Percentiles rank a stretch among this genome's conserved stretches.
Evolutionary conservation across 106 monocot genomes (phyloP).

Genomic region (Amphibolis antarctica): DNA sequence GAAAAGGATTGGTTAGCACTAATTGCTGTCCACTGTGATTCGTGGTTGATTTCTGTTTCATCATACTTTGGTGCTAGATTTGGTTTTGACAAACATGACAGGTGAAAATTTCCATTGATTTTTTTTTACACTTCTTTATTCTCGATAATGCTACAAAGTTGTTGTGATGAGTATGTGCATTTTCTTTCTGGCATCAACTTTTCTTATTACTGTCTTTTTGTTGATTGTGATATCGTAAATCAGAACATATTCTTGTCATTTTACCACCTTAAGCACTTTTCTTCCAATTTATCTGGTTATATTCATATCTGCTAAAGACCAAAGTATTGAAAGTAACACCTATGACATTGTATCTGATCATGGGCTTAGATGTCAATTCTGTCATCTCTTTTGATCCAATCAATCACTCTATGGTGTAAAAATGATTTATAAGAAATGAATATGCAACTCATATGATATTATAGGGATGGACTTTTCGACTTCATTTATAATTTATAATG

Average conservation of each 20-base stretch:
- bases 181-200: neutral
- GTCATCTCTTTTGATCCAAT: neutral
- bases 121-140: neutral
- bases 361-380: neutral
- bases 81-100: constrained; percentile 22
- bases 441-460: neutral
- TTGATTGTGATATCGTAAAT: too few species aligned
- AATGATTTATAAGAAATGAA: neutral
- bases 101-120: constrained; percentile 2
- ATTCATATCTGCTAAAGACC: too few species aligned
- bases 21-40: constrained; percentile 24
- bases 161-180: neutral
- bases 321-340: too few species aligned
- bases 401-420: too few species aligned
- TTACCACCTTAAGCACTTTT: too few species aligned
- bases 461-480: neutral
- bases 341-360: too few species aligned
- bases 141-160: neutral
- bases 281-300: too few species aligned
- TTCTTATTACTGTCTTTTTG: too few species aligned
- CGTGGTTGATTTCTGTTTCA: constrained; percentile 21
- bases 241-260: too few species aligned
- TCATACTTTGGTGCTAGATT: constrained; percentile 27
- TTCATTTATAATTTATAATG: neutral
- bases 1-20: constrained; percentile 24